phyloP scores from a whole-genome alignment of 345 rosid genomes.

The Cardamine resedifolia region DNA sequence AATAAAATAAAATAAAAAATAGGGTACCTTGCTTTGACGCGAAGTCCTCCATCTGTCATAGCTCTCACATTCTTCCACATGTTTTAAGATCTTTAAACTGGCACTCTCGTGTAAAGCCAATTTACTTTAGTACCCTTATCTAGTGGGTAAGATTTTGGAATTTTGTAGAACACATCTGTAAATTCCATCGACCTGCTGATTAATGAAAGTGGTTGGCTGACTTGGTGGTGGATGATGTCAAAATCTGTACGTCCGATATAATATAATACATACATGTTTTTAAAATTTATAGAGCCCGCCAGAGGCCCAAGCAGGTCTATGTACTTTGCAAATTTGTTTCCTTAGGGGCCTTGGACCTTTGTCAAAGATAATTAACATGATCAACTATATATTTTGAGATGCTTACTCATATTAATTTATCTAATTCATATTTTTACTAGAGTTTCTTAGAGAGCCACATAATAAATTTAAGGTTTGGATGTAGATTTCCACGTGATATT shows the following conservation, averaged over 20 bases:
- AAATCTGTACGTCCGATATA: neutral
- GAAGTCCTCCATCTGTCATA: constrained; percentile 14
- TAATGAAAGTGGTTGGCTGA: constrained; percentile 1
- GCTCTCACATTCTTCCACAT: constrained; percentile 22
- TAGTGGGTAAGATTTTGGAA: neutral
- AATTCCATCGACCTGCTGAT: neutral
- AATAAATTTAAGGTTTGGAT: no score
- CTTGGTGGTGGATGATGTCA: constrained; percentile 5
- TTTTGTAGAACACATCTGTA: neutral
- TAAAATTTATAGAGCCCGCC: neutral
- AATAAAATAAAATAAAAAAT: neutral
- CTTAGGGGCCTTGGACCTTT: no score
- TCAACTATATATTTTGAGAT: neutral
- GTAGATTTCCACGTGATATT: no score
- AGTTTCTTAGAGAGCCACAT: no score
- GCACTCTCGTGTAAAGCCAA: neutral
- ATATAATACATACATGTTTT: neutral
- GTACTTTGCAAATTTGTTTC: neutral
- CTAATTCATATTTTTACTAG: no score
- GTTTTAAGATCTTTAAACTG: constrained; percentile 20
- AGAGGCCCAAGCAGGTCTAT: neutral
- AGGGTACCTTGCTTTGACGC: constrained; percentile 26
- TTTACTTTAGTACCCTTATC: neutral
- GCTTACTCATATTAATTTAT: no score
- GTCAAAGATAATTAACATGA: neutral